Base-by-base conservation (phyloP, 2,329 filamentous ascomycete genomes). In the Claviceps spartinae region DNA sequence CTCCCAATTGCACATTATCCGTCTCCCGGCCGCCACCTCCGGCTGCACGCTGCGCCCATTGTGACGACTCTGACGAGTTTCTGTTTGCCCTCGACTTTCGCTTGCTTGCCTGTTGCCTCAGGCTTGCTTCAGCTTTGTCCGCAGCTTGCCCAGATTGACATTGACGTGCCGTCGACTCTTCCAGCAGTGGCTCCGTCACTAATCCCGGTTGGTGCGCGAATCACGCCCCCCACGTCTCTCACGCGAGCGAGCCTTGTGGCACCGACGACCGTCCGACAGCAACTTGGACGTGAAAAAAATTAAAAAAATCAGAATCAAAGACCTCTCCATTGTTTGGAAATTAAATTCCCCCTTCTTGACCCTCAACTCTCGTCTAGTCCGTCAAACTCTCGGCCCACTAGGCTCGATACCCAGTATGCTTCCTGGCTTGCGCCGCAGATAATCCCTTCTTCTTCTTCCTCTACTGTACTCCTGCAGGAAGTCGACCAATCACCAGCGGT, bases 341-440 rank as follows among this genome's bases (percentile, higher is more conserved):
- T 13, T 14, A 34, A n/a, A 46, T 41, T 22, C 42, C 7, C 20
- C 20, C 2, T 6, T 4, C n/a, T 41, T 4, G 46, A 47, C 46
- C n/a, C 20, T 36, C 42, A 36, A 42, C 20, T 38, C 26, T 47
- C 6, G n/a, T 38, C 49, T 36, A 9, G 24, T 36, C 47, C 30
- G 26, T 26, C 41, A 43, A 43, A 30, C 42, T 18, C 36, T 11
- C 34, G 37, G 49, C n/a, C 50, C 54, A 41, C 14, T 38, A 45
- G 44, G 49, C 47, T 43, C 34, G 38, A 55, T 48, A 52, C 53
- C 54, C 60, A 62, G 54, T 48, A 62, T 63, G 61, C 60, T 56
- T 51, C 48, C 59, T 58, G 54, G 53, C 52, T 52, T 50, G 47
- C 56, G 52, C 49, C 52, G 41, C 46, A 56, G 51, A 56, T 65